These are phyloP conservation scores for Metschnikowia kofuensis DNA, from an alignment of 805 yeast species.

Conservation along the genomic window DNA sequence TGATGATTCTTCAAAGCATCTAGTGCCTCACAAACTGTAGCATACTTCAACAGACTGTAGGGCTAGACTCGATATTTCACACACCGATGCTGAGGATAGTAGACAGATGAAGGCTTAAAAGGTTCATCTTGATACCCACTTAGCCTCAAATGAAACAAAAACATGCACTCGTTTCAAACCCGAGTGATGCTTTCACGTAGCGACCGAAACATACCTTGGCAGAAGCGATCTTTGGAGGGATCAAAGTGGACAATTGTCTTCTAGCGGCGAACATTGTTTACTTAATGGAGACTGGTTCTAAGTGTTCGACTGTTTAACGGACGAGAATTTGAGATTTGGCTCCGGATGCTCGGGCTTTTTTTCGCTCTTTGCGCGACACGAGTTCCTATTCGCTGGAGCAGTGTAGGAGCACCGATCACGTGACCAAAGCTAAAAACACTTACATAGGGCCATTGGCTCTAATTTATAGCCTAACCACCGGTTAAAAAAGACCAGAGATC, in stretches of 20 bases:
- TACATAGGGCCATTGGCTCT: too few relatives aligned
- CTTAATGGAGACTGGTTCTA: neutral
- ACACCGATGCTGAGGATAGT: too few relatives aligned
- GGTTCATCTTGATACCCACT: too few relatives aligned
- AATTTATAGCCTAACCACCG: neutral
- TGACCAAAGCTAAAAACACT: neutral
- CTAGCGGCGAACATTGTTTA: conserved; percentile 80
- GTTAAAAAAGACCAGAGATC: too few relatives aligned
- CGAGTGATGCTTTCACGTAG: too few relatives aligned
- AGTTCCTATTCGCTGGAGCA: conserved; percentile 20
- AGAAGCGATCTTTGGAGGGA: conserved; percentile 98
- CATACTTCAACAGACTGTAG: too few relatives aligned
- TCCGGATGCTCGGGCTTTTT: conserved; percentile 15
- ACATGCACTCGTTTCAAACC: too few relatives aligned
- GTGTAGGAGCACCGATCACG: neutral
- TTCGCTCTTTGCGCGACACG: conserved; percentile 16
- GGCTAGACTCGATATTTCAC: too few relatives aligned
- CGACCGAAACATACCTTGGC: conserved; percentile 63
- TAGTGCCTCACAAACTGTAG: too few relatives aligned
- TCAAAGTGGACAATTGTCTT: conserved; percentile 92
- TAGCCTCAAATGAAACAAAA: too few relatives aligned
- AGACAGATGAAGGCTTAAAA: too few relatives aligned
- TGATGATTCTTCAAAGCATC: too few relatives aligned
- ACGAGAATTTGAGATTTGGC: conserved; percentile 7
- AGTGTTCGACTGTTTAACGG: conserved; percentile 3